phyloP scores from a whole-genome alignment of 495 filamentous ascomycete genomes.

The Glonium stellatum region DNA sequence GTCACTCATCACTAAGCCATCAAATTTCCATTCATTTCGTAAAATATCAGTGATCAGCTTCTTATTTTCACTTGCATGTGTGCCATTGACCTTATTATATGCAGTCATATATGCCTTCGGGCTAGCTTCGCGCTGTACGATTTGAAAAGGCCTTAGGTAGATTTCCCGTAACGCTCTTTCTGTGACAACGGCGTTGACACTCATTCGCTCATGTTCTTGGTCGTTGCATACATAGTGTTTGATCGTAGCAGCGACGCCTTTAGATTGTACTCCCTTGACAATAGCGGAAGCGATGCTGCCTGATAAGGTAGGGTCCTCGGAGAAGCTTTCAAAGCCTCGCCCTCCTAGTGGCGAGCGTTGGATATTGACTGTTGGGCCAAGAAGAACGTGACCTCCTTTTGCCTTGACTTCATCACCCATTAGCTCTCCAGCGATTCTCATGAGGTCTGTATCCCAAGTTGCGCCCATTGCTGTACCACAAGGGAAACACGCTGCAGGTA shows the following conservation, averaged over 20 bases:
- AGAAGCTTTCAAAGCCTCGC: constrained; percentile 72
- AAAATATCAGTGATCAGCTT: constrained; percentile 16
- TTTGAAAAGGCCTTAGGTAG: constrained; percentile 23
- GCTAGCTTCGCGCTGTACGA: constrained; percentile 15
- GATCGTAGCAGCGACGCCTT: constrained; percentile 61
- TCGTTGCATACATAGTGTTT: constrained; percentile 86
- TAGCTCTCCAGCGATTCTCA: constrained; percentile 51
- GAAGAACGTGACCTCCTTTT: constrained; percentile 62
- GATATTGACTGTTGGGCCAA: constrained; percentile 74
- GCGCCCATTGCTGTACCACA: constrained; percentile 55
- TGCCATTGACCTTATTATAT: constrained; percentile 24
- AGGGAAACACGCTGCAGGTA: constrained; percentile 26
- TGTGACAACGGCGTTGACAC: constrained; percentile 59
- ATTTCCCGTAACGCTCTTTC: constrained; percentile 50
- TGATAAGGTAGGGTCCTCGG: constrained; percentile 68
- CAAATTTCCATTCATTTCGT: constrained; percentile 21
- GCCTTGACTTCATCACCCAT: constrained; percentile 64
- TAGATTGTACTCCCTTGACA: constrained; percentile 63
- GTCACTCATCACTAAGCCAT: constrained; percentile 24
- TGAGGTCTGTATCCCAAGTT: constrained; percentile 61
- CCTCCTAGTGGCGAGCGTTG: constrained; percentile 71
- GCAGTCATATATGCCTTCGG: constrained; percentile 24
- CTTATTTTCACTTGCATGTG: constrained; percentile 13
- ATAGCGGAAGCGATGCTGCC: constrained; percentile 60
- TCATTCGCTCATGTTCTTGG: constrained; percentile 65